A percentile compares a stretch with the other conserved stretches of the same genome.
phyloP scores from a whole-genome alignment of 768 basidiomycete species.

The Mycena indigotica region DNA sequence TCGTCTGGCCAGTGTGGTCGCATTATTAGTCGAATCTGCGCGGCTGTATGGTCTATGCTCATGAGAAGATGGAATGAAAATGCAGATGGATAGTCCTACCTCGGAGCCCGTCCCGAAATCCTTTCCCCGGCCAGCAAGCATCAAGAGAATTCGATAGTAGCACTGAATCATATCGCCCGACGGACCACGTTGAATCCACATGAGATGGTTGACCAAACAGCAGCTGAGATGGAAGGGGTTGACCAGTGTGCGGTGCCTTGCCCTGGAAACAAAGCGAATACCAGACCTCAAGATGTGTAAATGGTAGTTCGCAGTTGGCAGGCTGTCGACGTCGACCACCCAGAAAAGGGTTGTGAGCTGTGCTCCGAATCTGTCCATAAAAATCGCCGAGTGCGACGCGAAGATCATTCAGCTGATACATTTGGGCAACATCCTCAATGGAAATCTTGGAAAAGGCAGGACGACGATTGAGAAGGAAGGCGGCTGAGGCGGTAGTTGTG shows the following conservation, averaged over 20 bases:
- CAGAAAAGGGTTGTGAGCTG: conserved; percentile 1
- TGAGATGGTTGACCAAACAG: conserved; percentile 26
- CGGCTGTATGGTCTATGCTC: conserved; percentile 7
- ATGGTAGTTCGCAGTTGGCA: conserved; percentile 18
- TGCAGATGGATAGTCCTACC: conserved; percentile 15
- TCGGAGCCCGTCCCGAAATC: conserved; percentile 17
- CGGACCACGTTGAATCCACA: conserved; percentile 3
- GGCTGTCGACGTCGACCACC: conserved; percentile 5
- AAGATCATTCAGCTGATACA: conserved; percentile 31
- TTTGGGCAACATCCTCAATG: conserved; percentile 23
- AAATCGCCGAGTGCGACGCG: conserved; percentile 28
- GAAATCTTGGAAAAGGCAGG: conserved; percentile 21
- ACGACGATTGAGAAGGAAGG: conserved; percentile 28
- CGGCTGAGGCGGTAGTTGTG: conserved; percentile 14
- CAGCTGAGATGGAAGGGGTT: conserved; percentile 22
- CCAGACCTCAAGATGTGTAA: too few relatives aligned
- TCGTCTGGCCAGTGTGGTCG: background rate
- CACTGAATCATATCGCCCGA: conserved; percentile 19
- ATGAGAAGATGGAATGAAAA: conserved; percentile 12
- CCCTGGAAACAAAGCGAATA: too few relatives aligned
- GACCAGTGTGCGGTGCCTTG: conserved; percentile 28
- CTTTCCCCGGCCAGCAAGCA: conserved; percentile 19
- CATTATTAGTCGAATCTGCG: conserved; percentile 1
- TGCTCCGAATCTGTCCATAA: background rate
- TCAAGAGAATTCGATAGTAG: conserved; percentile 14